These are phyloP conservation scores for Ustilago loliicola DNA, from an alignment of 1,284 basidiomycete species.

Conservation along the genomic window DNA sequence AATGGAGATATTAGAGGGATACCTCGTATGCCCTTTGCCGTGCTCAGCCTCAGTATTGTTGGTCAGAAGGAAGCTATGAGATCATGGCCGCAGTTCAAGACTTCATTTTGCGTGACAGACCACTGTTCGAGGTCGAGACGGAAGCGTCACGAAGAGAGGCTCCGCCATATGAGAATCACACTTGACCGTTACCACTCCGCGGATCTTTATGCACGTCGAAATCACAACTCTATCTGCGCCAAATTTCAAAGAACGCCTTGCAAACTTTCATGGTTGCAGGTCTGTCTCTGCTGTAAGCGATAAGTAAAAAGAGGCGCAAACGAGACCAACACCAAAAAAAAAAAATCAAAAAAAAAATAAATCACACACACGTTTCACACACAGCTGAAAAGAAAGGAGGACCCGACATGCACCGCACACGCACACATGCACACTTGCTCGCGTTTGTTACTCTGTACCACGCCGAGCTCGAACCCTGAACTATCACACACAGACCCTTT, in stretches of 20 bases:
- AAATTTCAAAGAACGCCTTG: not conserved
- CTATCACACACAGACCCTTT: not conserved
- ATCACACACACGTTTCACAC: constrained; percentile 1
- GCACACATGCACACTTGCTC: not conserved
- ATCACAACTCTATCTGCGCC: constrained; percentile 1
- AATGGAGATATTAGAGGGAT: not conserved
- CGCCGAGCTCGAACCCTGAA: constrained; percentile 2
- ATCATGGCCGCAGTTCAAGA: not conserved
- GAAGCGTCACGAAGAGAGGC: not conserved
- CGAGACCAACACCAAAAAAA: constrained; percentile 1
- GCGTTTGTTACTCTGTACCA: too few relatives aligned
- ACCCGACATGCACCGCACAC: not conserved
- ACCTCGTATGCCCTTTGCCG: not conserved
- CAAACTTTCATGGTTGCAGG: not conserved
- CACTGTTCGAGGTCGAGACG: not conserved
- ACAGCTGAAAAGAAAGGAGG: not conserved
- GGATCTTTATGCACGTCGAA: not conserved
- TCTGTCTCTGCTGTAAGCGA: not conserved
- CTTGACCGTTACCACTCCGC: not conserved
- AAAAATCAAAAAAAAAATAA: not conserved
- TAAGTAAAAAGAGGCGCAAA: not conserved
- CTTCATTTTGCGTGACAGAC: not conserved
- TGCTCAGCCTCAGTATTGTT: not conserved
- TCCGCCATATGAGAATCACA: not conserved
- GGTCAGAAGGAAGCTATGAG: not conserved